Conservation (phyloP, 2,329 filamentous ascomycete genomes). For the Monosporascus sp. region DNA sequence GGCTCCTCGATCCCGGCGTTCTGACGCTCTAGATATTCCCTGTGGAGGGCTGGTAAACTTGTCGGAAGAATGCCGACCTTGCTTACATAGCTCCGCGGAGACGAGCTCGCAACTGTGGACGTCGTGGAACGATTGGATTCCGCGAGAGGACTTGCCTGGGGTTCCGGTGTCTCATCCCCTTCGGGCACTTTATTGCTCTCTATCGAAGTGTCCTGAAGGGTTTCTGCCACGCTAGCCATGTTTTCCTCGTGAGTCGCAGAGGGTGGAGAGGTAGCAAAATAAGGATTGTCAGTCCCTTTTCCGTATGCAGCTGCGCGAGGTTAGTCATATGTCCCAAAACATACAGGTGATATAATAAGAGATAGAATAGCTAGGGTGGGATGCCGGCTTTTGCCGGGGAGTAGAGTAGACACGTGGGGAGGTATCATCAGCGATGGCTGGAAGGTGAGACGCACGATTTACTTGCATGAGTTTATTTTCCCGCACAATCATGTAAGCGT, state of each 20-base stretch:
- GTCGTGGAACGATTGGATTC: conserved; percentile 51
- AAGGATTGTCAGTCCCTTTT: conserved; percentile 36
- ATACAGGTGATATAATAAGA: not conserved
- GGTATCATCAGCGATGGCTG: not conserved
- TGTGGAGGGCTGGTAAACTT: conserved; percentile 85
- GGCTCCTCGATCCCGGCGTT: conserved; percentile 47
- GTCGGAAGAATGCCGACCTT: conserved; percentile 90
- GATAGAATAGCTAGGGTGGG: not conserved
- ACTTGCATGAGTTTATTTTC: conserved; percentile 97
- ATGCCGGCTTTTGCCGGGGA: not conserved
- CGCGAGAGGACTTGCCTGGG: conserved; percentile 44
- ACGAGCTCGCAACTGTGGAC: conserved; percentile 41
- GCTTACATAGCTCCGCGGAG: conserved; percentile 59
- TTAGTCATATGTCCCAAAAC: conserved; percentile 16
- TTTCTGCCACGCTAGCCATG: conserved; percentile 53
- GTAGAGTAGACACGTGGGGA: not conserved
- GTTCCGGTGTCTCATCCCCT: conserved; percentile 19
- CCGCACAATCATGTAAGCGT: conserved; percentile 95
- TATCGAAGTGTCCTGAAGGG: conserved; percentile 32
- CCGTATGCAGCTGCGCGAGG: conserved; percentile 40
- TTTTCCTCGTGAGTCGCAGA: conserved; percentile 42
- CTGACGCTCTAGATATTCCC: conserved; percentile 77
- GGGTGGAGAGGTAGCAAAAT: conserved; percentile 40
- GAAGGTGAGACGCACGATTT: conserved; percentile 63
- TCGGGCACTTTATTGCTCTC: conserved; percentile 10